Evolutionary conservation across 2,329 filamentous ascomycete genomes (phyloP).

Genomic region (Colletotrichum limetticola): DNA sequence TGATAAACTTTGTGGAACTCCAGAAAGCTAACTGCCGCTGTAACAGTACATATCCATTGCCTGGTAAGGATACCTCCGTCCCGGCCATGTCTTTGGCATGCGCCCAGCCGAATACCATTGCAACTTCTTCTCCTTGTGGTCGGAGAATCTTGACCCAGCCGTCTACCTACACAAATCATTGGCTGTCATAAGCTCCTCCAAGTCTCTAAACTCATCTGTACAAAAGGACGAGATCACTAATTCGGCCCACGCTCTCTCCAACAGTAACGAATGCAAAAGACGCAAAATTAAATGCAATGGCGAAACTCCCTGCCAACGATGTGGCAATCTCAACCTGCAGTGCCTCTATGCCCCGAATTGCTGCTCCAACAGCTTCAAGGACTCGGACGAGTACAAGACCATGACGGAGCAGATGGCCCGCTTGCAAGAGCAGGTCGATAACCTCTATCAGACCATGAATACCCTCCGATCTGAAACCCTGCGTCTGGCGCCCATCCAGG

Average conservation of each 20-base stretch:
- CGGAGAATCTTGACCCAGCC: not conserved
- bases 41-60: slow-evolving; percentile 69
- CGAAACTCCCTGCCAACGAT: slow-evolving; percentile 74
- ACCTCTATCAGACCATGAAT: slow-evolving; percentile 78
- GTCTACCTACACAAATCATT: not conserved
- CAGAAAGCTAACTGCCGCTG: slow-evolving; percentile 28
- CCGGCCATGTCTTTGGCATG: not conserved
- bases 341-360: slow-evolving; percentile 76
- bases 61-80: slow-evolving; percentile 55
- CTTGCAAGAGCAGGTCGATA: slow-evolving; percentile 86
- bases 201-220: not conserved
- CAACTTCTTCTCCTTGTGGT: not conserved
- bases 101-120: slow-evolving; percentile 39
- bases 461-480: slow-evolving; percentile 68
- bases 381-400: slow-evolving; percentile 88
- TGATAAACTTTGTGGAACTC: slow-evolving; percentile 10
- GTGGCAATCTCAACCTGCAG: slow-evolving; percentile 73
- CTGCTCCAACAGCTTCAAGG: slow-evolving; percentile 84
- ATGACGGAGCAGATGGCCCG: slow-evolving; percentile 79
- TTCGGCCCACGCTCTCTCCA: not conserved
- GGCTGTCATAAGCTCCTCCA: not conserved
- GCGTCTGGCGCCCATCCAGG: slow-evolving; percentile 56
- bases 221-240: slow-evolving; percentile 15
- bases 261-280: slow-evolving; percentile 78
- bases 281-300: slow-evolving; percentile 82